Evolutionary conservation across 2,329 filamentous ascomycete genomes (phyloP).

Genomic region (Paraphoma sp.): DNA sequence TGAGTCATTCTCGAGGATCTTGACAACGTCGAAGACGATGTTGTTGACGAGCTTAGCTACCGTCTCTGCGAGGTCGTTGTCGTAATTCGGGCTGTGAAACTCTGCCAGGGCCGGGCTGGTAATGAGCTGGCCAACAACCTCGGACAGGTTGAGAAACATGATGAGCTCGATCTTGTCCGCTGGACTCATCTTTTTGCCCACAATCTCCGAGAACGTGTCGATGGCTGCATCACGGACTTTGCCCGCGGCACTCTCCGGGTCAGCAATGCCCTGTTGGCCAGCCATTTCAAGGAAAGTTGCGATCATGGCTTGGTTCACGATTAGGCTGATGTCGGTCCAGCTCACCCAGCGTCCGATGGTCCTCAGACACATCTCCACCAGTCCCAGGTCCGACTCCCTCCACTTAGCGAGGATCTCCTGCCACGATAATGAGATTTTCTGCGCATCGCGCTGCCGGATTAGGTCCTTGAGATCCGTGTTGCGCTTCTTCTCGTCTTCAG

Average conservation of each 20-base stretch:
- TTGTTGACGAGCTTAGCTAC: slow-evolving; percentile 96
- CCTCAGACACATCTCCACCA: slow-evolving; percentile 87
- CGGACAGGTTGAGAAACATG: slow-evolving; percentile 82
- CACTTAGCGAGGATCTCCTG: slow-evolving; percentile 86
- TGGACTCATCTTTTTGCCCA: slow-evolving; percentile 96
- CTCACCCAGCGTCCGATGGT: slow-evolving; percentile 97
- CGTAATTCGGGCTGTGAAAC: slow-evolving; percentile 82
- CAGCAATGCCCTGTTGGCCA: slow-evolving; percentile 69
- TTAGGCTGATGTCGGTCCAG: slow-evolving; percentile 95
- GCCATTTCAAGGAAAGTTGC: slow-evolving; percentile 84
- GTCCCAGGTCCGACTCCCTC: slow-evolving; percentile 67
- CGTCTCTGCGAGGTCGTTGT: slow-evolving; percentile 92
- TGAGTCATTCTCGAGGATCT: slow-evolving; percentile 75
- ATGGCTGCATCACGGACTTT: slow-evolving; percentile 89
- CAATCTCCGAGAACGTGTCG: slow-evolving; percentile 93
- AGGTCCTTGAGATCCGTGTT: slow-evolving; percentile 92
- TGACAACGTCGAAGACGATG: slow-evolving; percentile 84
- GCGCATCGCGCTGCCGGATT: slow-evolving; percentile 83
- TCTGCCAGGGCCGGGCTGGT: slow-evolving; percentile 81
- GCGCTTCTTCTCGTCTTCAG: slow-evolving; percentile 78
- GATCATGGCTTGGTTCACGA: slow-evolving; percentile 84
- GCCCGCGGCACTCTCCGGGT: slow-evolving; percentile 66
- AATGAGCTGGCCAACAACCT: slow-evolving; percentile 85
- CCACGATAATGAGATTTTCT: slow-evolving; percentile 88
- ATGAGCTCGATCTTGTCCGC: slow-evolving; percentile 95